phyloP scores from a whole-genome alignment of 345 rosid species.

The Eutrema heterophyllum region DNA sequence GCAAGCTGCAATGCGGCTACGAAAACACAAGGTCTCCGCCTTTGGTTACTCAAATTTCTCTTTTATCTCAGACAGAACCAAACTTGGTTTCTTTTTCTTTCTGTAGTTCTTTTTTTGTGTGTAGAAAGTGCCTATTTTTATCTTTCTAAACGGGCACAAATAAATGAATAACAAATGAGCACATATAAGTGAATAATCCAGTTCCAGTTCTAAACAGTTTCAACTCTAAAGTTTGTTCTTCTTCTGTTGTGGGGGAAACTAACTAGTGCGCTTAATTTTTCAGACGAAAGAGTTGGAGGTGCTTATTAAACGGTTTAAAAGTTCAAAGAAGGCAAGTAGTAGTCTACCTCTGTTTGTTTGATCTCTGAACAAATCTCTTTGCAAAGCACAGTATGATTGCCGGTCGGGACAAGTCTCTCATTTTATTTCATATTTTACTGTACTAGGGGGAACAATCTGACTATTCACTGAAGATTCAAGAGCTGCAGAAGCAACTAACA shows the following conservation, averaged over 20 bases:
- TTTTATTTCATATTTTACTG: conserved; percentile 3
- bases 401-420: background rate
- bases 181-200: background rate
- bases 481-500: conserved; percentile 76
- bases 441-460: conserved; percentile 74
- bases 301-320: conserved; percentile 49
- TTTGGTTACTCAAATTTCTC: background rate
- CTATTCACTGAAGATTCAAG: conserved; percentile 74
- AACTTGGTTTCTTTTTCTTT: background rate
- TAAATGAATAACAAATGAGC: background rate
- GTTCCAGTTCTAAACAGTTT: background rate
- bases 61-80: background rate
- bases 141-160: background rate
- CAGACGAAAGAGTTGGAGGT: conserved; percentile 81
- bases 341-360: background rate
- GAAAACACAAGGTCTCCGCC: conserved; percentile 77
- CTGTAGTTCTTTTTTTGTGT: background rate
- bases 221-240: background rate
- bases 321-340: conserved; percentile 59
- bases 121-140: background rate
- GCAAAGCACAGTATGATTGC: background rate
- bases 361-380: conserved; percentile 2
- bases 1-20: conserved; percentile 92
- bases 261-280: conserved; percentile 16
- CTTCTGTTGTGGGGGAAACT: conserved; percentile 8